A percentile compares a stretch with the other conserved stretches of the same genome.
Evolutionary conservation across 192 early-diverging fungal genomes (phyloP).

Genomic region (Entomortierella parvispora): DNA sequence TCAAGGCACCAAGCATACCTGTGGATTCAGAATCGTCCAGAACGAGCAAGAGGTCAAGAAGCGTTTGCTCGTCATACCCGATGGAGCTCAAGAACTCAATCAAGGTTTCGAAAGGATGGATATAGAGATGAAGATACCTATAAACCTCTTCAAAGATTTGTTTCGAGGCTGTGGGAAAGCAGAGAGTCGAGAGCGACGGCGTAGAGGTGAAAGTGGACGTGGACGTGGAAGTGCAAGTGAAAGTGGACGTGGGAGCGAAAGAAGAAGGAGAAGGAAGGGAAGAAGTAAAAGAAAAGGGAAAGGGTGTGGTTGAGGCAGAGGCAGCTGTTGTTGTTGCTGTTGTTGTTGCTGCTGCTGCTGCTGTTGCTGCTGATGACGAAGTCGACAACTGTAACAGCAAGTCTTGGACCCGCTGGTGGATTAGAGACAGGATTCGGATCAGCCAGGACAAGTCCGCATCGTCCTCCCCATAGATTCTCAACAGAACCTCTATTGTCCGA

Average conservation of each 20-base stretch:
- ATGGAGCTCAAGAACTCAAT: slow-evolving; percentile 28
- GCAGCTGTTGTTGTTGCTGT: too few species aligned
- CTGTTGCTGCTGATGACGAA: too few species aligned
- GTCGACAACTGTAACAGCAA: not conserved
- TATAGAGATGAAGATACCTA: not conserved
- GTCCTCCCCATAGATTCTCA: slow-evolving; percentile 38
- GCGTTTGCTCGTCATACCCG: slow-evolving; percentile 35
- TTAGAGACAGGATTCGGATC: slow-evolving; percentile 11
- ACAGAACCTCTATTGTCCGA: not conserved
- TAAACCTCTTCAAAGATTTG: not conserved
- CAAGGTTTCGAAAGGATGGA: slow-evolving; percentile 25
- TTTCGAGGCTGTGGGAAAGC: not conserved
- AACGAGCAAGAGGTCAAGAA: slow-evolving; percentile 29
- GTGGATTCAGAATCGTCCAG: slow-evolving; percentile 20
- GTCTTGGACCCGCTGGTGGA: slow-evolving; percentile 6
- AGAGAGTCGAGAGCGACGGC: too few species aligned
- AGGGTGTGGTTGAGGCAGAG: too few species aligned
- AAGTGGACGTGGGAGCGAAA: too few species aligned
- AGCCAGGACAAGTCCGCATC: slow-evolving; percentile 38
- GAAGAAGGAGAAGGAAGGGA: too few species aligned
- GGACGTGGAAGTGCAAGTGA: too few species aligned
- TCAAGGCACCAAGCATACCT: slow-evolving; percentile 40
- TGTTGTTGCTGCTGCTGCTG: too few species aligned
- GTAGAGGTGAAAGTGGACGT: too few species aligned
- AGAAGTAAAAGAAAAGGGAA: too few species aligned